Conservation (phyloP, 164 flowering plant species). For the Dillenia turbinata region DNA sequence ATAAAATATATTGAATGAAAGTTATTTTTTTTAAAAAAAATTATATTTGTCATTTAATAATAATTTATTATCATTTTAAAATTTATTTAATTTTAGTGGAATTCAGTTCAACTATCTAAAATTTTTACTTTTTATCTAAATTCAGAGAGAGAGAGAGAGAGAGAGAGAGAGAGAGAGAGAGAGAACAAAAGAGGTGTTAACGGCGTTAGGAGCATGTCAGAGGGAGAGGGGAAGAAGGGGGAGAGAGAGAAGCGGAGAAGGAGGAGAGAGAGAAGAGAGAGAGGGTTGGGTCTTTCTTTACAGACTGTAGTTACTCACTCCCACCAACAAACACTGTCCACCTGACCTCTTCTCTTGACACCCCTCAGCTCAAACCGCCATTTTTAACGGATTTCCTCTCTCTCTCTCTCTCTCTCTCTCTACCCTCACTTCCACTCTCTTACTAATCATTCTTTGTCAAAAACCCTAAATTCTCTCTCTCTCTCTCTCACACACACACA, state of each 20-base stretch:
- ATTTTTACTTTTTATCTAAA: not conserved
- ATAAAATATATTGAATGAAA: no score
- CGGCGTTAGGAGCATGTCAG: constrained; percentile 4
- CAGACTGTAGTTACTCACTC: constrained; percentile 38
- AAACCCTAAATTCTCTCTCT: not conserved
- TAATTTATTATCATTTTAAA: no score
- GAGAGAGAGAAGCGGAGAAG: no score
- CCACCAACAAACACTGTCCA: constrained; percentile 20
- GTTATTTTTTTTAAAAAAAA: no score
- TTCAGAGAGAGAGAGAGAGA: no score
- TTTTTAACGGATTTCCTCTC: constrained; percentile 24
- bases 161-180: no score
- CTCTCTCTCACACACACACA: no score
- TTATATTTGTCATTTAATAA: no score
- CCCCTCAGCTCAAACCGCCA: constrained; percentile 19
- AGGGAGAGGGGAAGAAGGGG: constrained; percentile 3
- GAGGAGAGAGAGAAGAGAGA: constrained; percentile 1
- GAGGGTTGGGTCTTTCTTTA: constrained; percentile 18
- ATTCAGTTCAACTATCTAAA: no score
- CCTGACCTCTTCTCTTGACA: not conserved
- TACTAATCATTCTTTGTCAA: not conserved
- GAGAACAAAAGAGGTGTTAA: not conserved
- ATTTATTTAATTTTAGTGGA: no score
- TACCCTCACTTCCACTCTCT: not conserved
- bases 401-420: not conserved